phyloP scores from a whole-genome alignment of 2,329 filamentous ascomycete species.

The Gremmenia infestans region DNA sequence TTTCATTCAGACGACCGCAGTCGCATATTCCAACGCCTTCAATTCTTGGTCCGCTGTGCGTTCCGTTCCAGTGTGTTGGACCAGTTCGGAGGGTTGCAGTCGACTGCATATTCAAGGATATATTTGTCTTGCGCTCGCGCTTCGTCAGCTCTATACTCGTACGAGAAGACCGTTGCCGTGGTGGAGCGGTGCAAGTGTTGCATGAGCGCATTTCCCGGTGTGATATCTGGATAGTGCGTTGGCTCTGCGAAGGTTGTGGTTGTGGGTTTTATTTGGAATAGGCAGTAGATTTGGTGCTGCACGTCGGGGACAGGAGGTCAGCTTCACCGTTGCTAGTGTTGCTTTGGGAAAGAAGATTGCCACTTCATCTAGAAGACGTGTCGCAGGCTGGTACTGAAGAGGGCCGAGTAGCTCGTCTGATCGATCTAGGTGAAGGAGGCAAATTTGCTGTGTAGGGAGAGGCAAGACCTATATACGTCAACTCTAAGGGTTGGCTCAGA shows the following conservation, averaged over 20 bases:
- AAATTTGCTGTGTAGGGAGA: slow-evolving; percentile 9
- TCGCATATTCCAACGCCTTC: background rate
- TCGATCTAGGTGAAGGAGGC: slow-evolving; percentile 1
- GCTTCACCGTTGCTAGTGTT: background rate
- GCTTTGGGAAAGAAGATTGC: slow-evolving; percentile 3
- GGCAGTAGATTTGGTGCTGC: slow-evolving; percentile 7
- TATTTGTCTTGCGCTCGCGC: slow-evolving; percentile 5
- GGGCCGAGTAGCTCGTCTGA: background rate
- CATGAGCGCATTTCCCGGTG: background rate
- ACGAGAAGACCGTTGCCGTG: background rate
- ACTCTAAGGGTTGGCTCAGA: slow-evolving; percentile 7
- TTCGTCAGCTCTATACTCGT: background rate
- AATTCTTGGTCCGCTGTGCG: background rate
- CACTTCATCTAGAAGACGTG: background rate
- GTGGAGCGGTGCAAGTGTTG: background rate
- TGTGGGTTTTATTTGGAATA: slow-evolving; percentile 4
- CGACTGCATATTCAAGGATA: slow-evolving; percentile 10
- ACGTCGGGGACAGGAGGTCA: slow-evolving; percentile 7
- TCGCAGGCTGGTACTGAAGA: background rate
- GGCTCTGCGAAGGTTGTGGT: background rate
- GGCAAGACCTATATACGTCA: slow-evolving; percentile 23
- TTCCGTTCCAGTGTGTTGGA: background rate
- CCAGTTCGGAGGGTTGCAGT: background rate
- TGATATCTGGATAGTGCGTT: background rate
- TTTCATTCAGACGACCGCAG: background rate